Evolutionary conservation across 495 filamentous ascomycete genomes (phyloP), one percentile per base, ranked within the genome.

Genomic region (Alectoria sarmentosa): DNA sequence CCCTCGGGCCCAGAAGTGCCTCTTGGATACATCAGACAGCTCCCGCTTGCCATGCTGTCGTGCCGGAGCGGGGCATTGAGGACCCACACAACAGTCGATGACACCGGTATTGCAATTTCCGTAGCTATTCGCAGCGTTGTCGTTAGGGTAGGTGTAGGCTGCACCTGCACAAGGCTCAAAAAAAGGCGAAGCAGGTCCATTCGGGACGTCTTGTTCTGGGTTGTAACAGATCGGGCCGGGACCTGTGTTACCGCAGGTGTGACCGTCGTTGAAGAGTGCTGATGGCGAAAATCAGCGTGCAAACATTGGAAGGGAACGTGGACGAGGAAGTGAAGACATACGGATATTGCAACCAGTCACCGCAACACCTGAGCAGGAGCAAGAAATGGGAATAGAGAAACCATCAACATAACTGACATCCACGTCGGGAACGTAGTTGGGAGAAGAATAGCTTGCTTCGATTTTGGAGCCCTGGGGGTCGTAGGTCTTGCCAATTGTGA

Each of bases 101-200:
- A 64, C 60, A 32, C 69, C 69, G 23, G 26, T 42, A 28, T 69
- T 48, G 42, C 69, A 70, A 13, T 60, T 56, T 37, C 67, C 69
- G 23, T 60, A 65, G 30, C 61, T 65, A 46, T 73, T 69, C 2
- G 71, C 71, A 14, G 4, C 57, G 42, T 66, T 62, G 14, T 73
- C 71, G 41, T 70, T 62, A 32, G 70, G 69, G 49, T 64, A 73
- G 10, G 71, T 73, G 36, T 71, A 73, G n/a, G 71, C 70, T 15
- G 69, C 64, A n/a, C 67, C 69, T 26, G 55, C 38, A 44, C 71
- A 73, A 21, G 69, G 66, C 15, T 62, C 44, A 57, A 73, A 73
- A 58, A 71, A 73, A 10, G 57, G 26, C 2, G 63, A 10, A 42
- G 70, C 63, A 4, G 70, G 48, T 17, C 66, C 66, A 37, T 62